phyloP scores from a whole-genome alignment of 345 rosid genomes.

The Eucalyptus marginata region DNA sequence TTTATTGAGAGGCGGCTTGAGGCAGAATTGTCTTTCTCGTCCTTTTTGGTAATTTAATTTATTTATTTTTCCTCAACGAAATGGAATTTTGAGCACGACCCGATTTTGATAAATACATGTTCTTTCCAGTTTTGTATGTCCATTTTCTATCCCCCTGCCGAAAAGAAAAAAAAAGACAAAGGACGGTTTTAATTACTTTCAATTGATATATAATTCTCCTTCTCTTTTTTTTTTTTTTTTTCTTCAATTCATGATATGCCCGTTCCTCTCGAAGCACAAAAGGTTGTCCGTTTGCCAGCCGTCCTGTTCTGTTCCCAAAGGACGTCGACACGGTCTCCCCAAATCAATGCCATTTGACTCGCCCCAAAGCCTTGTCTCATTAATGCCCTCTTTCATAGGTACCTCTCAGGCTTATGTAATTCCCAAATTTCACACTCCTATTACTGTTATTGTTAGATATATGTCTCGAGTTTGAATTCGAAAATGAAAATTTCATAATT shows the following conservation, averaged over 20 bases:
- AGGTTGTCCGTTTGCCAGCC: not conserved
- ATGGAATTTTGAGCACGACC: not conserved
- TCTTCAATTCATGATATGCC: not conserved
- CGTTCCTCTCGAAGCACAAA: not conserved
- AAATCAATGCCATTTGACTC: not conserved
- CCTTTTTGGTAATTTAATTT: not conserved
- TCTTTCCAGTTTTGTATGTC: not conserved
- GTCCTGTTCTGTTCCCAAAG: not conserved
- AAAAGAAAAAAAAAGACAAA: not conserved
- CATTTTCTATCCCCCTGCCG: not conserved
- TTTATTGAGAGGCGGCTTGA: not conserved
- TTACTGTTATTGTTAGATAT: too few species aligned
- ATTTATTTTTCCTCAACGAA: not conserved
- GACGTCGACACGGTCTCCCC: not conserved
- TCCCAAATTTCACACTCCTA: not conserved
- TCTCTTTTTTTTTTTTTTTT: too few species aligned
- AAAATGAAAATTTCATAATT: too few species aligned
- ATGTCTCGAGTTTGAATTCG: too few species aligned
- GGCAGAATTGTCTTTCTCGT: not conserved
- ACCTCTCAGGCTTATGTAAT: not conserved
- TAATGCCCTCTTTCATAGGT: not conserved
- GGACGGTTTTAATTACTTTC: not conserved
- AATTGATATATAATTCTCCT: not conserved
- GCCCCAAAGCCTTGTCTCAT: not conserved
- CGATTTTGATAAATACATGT: not conserved